Percentiles rank a stretch among this genome's conserved stretches.
phyloP scores from a whole-genome alignment of 1,284 basidiomycete species.

The Ceratobasidium sp. region DNA sequence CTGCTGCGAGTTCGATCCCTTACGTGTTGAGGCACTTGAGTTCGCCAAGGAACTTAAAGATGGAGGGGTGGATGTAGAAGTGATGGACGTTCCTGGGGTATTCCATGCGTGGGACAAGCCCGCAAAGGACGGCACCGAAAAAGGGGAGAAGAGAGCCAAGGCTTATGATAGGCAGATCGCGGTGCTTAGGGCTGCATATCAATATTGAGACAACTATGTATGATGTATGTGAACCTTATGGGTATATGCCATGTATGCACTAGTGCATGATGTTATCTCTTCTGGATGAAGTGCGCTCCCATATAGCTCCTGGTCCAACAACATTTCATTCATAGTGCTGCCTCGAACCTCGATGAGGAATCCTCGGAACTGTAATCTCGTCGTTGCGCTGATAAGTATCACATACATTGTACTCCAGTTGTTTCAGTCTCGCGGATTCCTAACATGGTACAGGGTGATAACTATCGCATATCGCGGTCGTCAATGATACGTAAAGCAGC shows the following conservation, averaged over 20 bases:
- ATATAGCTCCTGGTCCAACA: conserved; percentile 20
- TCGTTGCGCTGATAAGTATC: neutral
- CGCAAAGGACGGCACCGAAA: neutral
- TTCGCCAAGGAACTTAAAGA: conserved; percentile 9
- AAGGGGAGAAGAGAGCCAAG: neutral
- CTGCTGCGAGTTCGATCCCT: conserved; percentile 21
- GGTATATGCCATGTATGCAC: neutral
- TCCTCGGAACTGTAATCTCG: conserved; percentile 23
- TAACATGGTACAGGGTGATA: conserved; percentile 15
- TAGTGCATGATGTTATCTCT: neutral
- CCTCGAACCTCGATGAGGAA: conserved; percentile 26
- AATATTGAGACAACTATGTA: neutral
- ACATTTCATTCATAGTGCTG: conserved; percentile 17
- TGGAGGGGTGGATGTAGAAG: conserved; percentile 14
- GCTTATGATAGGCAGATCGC: conserved; percentile 20
- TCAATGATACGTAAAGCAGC: conserved; percentile 27
- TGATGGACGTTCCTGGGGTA: conserved; percentile 7
- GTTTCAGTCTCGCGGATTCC: conserved; percentile 22
- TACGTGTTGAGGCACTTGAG: conserved; percentile 3
- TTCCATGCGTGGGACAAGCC: conserved; percentile 20
- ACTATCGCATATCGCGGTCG: conserved; percentile 17
- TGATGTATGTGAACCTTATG: neutral
- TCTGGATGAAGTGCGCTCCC: neutral
- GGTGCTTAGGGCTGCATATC: conserved; percentile 5
- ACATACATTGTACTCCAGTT: conserved; percentile 20